These are phyloP conservation scores for Cladosporium sp. DNA, from an alignment of 2,329 filamentous ascomycete genomes.

Conservation along the genomic window DNA sequence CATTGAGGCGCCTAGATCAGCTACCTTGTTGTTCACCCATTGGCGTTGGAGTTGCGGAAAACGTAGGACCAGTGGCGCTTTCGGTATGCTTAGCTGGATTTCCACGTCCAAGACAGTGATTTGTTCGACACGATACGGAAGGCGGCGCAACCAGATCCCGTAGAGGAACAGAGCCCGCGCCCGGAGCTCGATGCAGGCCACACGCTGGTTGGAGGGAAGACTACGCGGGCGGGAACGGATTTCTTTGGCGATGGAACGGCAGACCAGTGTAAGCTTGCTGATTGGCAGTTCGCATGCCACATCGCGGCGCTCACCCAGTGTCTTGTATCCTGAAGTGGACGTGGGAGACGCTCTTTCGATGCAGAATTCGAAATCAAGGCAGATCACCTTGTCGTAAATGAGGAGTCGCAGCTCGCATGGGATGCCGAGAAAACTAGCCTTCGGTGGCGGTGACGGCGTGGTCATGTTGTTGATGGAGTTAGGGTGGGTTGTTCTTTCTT, in stretches of 20 bases:
- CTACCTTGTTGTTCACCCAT: background rate
- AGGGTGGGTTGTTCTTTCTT: background rate
- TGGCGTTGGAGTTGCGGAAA: background rate
- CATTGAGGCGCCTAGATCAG: background rate
- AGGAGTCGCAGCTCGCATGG: slow-evolving; percentile 13
- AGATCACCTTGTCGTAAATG: slow-evolving; percentile 4
- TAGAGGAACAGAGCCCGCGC: slow-evolving; percentile 19
- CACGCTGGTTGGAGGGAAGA: slow-evolving; percentile 8
- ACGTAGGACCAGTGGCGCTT: background rate
- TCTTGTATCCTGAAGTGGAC: background rate
- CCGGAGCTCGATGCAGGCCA: slow-evolving; percentile 22
- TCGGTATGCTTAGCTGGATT: background rate
- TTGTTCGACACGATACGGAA: slow-evolving; percentile 21
- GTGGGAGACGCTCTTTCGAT: background rate
- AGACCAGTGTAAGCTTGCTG: slow-evolving; percentile 23
- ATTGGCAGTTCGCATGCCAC: background rate
- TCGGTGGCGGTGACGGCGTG: background rate
- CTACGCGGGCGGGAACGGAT: slow-evolving; percentile 12
- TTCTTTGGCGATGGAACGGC: slow-evolving; percentile 23
- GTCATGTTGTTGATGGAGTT: background rate
- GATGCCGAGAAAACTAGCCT: slow-evolving; percentile 11
- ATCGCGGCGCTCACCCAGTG: background rate
- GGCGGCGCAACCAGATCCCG: slow-evolving; percentile 21
- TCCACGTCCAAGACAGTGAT: background rate
- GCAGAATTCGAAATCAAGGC: slow-evolving; percentile 11